These are phyloP conservation scores for Cladorrhinum samala DNA, from an alignment of 495 filamentous ascomycete species.

Conservation along the genomic window DNA sequence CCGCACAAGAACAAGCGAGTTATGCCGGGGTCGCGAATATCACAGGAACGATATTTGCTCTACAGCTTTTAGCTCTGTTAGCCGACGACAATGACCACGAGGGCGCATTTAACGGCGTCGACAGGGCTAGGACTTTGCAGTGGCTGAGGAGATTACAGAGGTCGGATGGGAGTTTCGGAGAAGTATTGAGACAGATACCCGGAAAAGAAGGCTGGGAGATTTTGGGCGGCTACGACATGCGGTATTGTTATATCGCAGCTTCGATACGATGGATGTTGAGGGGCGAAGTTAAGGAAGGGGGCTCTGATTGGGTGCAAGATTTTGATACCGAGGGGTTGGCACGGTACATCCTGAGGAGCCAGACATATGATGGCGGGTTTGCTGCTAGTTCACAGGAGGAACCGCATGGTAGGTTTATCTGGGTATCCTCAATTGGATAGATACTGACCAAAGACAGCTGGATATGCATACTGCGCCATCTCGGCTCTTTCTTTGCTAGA, in stretches of 20 bases:
- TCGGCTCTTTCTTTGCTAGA: constrained; percentile 65
- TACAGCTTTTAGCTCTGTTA: constrained; percentile 66
- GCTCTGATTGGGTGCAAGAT: constrained; percentile 56
- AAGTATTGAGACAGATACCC: constrained; percentile 54
- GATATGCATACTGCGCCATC: constrained; percentile 82
- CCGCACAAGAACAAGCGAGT: constrained; percentile 31
- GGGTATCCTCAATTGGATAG: neutral
- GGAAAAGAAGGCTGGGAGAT: constrained; percentile 46
- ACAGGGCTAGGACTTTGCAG: constrained; percentile 56
- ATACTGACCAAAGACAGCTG: constrained; percentile 47
- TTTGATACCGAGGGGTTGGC: constrained; percentile 67
- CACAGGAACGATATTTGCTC: constrained; percentile 81
- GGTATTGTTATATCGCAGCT: constrained; percentile 78
- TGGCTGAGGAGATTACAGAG: constrained; percentile 79
- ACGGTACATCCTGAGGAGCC: constrained; percentile 57
- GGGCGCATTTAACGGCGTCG: constrained; percentile 47
- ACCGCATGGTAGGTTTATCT: constrained; percentile 64
- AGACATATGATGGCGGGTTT: constrained; percentile 91
- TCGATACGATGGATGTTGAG: constrained; percentile 77
- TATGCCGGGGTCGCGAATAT: constrained; percentile 76
- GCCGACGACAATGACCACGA: constrained; percentile 58
- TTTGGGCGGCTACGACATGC: constrained; percentile 73
- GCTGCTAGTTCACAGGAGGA: constrained; percentile 75
- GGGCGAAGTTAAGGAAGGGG: constrained; percentile 46
- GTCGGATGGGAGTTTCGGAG: constrained; percentile 84